Base-by-base conservation (phyloP, 768 basidiomycete genomes). In the Coprinellus micaceus region DNA sequence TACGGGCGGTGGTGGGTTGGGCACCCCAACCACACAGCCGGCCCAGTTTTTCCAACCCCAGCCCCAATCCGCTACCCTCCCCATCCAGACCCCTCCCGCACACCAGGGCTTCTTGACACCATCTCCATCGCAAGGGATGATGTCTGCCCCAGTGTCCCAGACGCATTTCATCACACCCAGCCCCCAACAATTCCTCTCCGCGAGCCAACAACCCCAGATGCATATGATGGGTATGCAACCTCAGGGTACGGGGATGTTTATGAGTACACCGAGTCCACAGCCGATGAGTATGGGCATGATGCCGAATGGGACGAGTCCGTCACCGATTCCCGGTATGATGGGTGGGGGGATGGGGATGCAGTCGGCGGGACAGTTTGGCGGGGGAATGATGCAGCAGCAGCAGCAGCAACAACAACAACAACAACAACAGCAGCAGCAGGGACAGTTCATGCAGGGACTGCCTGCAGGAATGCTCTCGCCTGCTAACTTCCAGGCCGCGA, bases 121-220 rank as follows among this genome's bases (percentile, higher is more conserved):
- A 1, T 69, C 69, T 4, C 67, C 69, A 11, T 67, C 62, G 37
- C 61, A 60, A n/a, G 61, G 60, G 15, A 61, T 71, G 52, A 57
- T 71, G 62, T 66, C 71, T 15, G 66, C 66, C 3, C 64, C 71
- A 15, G 29, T 63, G 3, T 40, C 56, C 1, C 72, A 71, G 49
- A 56, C 61, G 5, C 67, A 69, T 21, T 76, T 71, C 58, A 39
- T 69, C 12, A 66, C 71, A 4, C 64, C 72, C 1, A 73, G 73
- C 51, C 73, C 75, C 9, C 70, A 71, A 26, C 71, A 71, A 33
- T 67, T 71, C 46, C 63, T 62, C 10, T 70, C 71, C 10, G 71
- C 71, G 46, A 76, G 70, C 55, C 73, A 74, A 10, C 73, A 75
- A 58, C 62, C 63, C 4, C 69, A 68, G 53, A 64, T 66, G 30